Evolutionary conservation across 306 rosid species (phyloP).

Genomic region (Cicer pinnatifidum): DNA sequence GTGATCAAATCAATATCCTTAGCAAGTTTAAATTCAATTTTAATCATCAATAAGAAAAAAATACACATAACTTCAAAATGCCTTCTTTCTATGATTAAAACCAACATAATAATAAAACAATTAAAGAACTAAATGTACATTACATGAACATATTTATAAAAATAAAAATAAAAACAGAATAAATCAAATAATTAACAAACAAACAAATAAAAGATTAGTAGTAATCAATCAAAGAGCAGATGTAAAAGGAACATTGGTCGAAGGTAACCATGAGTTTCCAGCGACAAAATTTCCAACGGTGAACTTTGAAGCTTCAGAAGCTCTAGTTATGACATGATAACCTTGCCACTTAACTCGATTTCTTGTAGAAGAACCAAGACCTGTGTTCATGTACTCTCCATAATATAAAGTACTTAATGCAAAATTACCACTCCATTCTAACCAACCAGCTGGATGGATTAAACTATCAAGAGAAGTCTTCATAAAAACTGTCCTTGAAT

Average conservation of each 20-base stretch:
- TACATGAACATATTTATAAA: too few species aligned
- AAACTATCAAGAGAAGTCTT: conserved; percentile 57
- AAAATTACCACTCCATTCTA: conserved; percentile 68
- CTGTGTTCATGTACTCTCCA: conserved; percentile 59
- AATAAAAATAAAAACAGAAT: background rate
- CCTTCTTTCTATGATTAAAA: too few species aligned
- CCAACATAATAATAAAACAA: too few species aligned
- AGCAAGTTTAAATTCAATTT: too few species aligned
- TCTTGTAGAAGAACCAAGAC: conserved; percentile 61
- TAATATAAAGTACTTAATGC: conserved; percentile 56
- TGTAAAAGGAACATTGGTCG: conserved; percentile 67
- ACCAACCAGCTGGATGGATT: conserved; percentile 61
- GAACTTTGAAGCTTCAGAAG: conserved; percentile 68
- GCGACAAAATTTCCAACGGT: conserved; percentile 61
- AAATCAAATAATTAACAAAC: conserved; percentile 22
- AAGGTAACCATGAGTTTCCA: conserved; percentile 70
- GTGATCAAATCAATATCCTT: too few species aligned
- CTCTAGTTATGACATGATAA: conserved; percentile 55
- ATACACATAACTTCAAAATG: too few species aligned
- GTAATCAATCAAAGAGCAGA: conserved; percentile 43
- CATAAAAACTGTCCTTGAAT: conserved; percentile 62
- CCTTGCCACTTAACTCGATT: conserved; percentile 67
- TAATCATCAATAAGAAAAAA: too few species aligned
- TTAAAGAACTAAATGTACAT: too few species aligned
- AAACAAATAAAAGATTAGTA: background rate